phyloP scores from a whole-genome alignment of 2,329 filamentous ascomycete genomes.

The Pyrenophora graminea region DNA sequence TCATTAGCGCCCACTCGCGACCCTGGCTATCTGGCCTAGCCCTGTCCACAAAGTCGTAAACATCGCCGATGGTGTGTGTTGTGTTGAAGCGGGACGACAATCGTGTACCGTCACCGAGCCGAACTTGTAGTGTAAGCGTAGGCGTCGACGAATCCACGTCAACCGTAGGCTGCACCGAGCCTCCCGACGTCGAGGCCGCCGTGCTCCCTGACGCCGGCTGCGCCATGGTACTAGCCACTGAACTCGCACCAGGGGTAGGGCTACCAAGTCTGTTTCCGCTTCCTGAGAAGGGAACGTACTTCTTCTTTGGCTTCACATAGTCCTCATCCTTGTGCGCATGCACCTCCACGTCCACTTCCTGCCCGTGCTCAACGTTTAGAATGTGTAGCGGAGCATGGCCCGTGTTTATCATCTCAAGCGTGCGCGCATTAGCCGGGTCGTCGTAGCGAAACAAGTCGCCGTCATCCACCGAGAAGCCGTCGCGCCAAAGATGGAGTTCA shows the following conservation, averaged over 20 bases:
- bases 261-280: constrained; percentile 75
- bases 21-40: constrained; percentile 61
- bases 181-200: constrained; percentile 28
- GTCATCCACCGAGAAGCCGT: constrained; percentile 85
- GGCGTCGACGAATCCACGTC: constrained; percentile 69
- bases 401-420: constrained; percentile 74
- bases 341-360: constrained; percentile 79
- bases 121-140: constrained; percentile 72
- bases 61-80: constrained; percentile 74
- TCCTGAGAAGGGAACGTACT: constrained; percentile 76
- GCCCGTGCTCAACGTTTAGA: constrained; percentile 74
- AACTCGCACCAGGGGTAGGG: constrained; percentile 67
- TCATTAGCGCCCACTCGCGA: constrained; percentile 75
- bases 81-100: constrained; percentile 82
- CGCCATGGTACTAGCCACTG: constrained; percentile 40
- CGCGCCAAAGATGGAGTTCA: constrained; percentile 77
- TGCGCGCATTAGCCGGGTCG: constrained; percentile 73
- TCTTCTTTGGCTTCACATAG: constrained; percentile 72
- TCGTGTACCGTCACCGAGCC: constrained; percentile 76
- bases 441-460: constrained; percentile 78
- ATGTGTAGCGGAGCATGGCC: constrained; percentile 77
- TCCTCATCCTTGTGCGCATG: constrained; percentile 73
- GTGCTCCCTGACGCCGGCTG: constrained; percentile 41
- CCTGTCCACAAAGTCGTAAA: constrained; percentile 75
- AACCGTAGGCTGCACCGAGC: constrained; percentile 51